These are phyloP conservation scores for Phanerodontia chrysosporium DNA, from an alignment of 768 basidiomycete species.

Conservation along the genomic window DNA sequence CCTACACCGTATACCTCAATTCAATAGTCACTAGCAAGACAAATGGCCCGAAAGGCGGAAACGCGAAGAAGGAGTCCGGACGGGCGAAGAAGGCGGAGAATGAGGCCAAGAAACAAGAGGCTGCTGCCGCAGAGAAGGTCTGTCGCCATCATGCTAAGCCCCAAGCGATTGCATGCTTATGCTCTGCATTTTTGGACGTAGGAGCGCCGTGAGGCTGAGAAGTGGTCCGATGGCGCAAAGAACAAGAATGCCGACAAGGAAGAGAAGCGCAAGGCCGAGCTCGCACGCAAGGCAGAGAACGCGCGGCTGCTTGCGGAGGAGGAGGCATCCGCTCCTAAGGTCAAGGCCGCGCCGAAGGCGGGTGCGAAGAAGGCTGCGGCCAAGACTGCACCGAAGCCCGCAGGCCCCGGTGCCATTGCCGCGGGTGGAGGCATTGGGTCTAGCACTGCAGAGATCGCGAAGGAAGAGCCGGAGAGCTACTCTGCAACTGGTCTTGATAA, in stretches of 20 bases:
- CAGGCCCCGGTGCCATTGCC: constrained; percentile 82
- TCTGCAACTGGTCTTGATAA: constrained; percentile 88
- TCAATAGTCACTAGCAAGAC: neutral
- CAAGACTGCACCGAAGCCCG: constrained; percentile 47
- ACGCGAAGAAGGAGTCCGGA: constrained; percentile 90
- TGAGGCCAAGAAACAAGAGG: constrained; percentile 73
- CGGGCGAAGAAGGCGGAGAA: constrained; percentile 91
- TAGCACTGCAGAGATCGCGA: constrained; percentile 27
- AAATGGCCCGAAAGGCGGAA: constrained; percentile 87
- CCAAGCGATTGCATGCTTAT: too few relatives aligned
- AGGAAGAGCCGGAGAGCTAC: constrained; percentile 58
- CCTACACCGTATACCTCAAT: neutral
- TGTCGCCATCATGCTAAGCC: neutral
- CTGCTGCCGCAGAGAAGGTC: constrained; percentile 58
- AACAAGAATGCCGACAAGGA: constrained; percentile 74
- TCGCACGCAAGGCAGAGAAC: constrained; percentile 83
- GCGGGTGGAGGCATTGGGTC: constrained; percentile 53
- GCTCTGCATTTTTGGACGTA: constrained; percentile 24
- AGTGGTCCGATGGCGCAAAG: constrained; percentile 69
- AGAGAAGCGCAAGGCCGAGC: constrained; percentile 74
- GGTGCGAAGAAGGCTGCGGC: constrained; percentile 51
- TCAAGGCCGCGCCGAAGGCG: constrained; percentile 62
- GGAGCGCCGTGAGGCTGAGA: constrained; percentile 68
- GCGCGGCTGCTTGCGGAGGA: constrained; percentile 86
- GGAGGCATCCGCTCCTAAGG: constrained; percentile 61